Evolutionary conservation across 1,284 basidiomycete genomes (phyloP), one percentile per base, ranked within the genome.

Genomic region (Boletus semigastroideus): DNA sequence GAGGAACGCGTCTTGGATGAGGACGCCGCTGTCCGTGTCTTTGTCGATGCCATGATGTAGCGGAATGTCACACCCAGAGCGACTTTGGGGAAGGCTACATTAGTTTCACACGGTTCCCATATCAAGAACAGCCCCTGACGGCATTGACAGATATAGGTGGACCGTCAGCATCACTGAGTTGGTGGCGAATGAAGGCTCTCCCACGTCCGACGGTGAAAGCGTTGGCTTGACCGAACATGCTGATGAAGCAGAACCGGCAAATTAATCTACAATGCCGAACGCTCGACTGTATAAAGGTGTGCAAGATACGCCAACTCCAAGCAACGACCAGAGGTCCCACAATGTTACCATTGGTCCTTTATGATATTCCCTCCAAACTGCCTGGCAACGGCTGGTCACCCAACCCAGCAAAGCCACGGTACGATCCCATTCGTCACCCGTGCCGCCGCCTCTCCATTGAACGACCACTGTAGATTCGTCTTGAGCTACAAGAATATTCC

Each of bases 1-100:
- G 84, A 84, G 8, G 80, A 82, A 38, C 78, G 76, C 31, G 75
- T 71, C 63, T 86, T 87, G 11, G 77, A 64, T 5, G 74, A 64
- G 14, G 64, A 54, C 8, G 28, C 25, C 5, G 76, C 68, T 10
- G 67, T 56, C 8, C 71, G 56, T 53, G 70, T 72, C 60, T 83
- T 80, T 63, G 74, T 78, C 36, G 80, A 78, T 31, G 77, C 83
- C 87, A 89, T 89, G 55, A 56, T 62, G 34, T 28, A 49, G 37
- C 14, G 8, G 16, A n/a, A 33, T 4, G 30, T 20, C 7, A 42
- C 52, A 25, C 22, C n/a, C 10, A 36, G 7, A 4, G n/a, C 16
- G n/a, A 36, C n/a, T 6, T n/a, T 8, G 25, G 12, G 16, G 4
- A 40, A 37, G 3, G 40, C 14, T 10, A 34, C n/a, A n/a, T n/a